Conservation (phyloP, 805 yeast species). For the Lipomyces lipofer region DNA sequence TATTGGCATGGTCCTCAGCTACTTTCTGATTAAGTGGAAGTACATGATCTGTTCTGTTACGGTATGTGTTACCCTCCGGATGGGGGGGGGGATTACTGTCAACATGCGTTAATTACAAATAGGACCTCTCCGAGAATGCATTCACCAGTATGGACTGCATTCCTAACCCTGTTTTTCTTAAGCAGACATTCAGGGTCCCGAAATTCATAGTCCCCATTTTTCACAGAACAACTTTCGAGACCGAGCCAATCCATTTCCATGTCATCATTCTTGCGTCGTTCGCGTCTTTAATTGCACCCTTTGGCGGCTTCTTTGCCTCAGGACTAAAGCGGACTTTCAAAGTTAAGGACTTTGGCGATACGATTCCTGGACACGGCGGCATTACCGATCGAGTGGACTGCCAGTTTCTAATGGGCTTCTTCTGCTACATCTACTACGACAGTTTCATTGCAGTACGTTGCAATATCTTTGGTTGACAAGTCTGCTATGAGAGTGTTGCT, state of each 20-base stretch:
- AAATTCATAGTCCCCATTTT: slow-evolving; percentile 55
- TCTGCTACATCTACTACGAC: slow-evolving; percentile 86
- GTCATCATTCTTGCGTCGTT: slow-evolving; percentile 82
- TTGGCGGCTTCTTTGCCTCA: slow-evolving; percentile 97
- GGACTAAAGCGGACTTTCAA: slow-evolving; percentile 95
- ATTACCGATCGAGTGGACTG: slow-evolving; percentile 97
- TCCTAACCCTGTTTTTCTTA: slow-evolving; percentile 83
- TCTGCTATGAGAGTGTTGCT: not conserved
- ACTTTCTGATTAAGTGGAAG: slow-evolving; percentile 60
- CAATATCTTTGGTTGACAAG: not conserved
- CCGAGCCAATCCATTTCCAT: slow-evolving; percentile 87
- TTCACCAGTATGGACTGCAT: slow-evolving; percentile 70
- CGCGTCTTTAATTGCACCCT: slow-evolving; percentile 96
- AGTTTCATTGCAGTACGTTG: slow-evolving; percentile 79
- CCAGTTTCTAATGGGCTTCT: slow-evolving; percentile 96
- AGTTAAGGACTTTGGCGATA: slow-evolving; percentile 95
- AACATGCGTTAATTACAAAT: not conserved
- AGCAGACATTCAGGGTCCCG: slow-evolving; percentile 77
- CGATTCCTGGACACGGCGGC: slow-evolving; percentile 99
- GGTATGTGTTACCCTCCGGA: not conserved
- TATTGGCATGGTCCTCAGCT: slow-evolving; percentile 66
- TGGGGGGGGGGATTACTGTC: no score
- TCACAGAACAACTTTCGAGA: slow-evolving; percentile 34
- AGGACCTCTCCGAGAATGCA: slow-evolving; percentile 24
- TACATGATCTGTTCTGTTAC: slow-evolving; percentile 85